Conservation (phyloP, 768 basidiomycete genomes). For the Hortiboletus campestris region DNA sequence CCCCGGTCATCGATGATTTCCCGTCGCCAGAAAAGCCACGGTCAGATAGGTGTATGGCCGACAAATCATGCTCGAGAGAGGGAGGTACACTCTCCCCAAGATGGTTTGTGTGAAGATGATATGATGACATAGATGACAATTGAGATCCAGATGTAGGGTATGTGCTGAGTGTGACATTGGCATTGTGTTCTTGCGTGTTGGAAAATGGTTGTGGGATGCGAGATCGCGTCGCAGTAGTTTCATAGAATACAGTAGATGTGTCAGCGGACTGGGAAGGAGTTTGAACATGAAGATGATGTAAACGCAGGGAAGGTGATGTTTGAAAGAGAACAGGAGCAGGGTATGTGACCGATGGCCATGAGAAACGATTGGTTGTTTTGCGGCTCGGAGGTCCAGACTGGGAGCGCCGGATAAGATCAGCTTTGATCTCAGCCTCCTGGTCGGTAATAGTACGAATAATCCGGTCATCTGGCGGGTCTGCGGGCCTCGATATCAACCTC, state of each 20-base stretch:
- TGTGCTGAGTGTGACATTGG: constrained; percentile 24
- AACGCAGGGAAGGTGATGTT: constrained; percentile 31
- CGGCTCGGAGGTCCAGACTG: constrained; percentile 43
- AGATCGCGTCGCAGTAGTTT: constrained; percentile 46
- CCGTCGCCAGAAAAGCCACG: constrained; percentile 7
- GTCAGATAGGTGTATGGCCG: constrained; percentile 21
- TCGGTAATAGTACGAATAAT: neutral
- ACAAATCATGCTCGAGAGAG: constrained; percentile 25
- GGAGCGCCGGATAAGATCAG: constrained; percentile 42
- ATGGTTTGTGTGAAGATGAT: constrained; percentile 25
- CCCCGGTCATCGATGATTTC: constrained; percentile 1
- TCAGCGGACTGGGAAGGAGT: constrained; percentile 35
- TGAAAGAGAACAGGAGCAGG: constrained; percentile 54
- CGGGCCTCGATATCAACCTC: constrained; percentile 21
- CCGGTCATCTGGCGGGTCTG: constrained; percentile 6
- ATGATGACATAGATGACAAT: constrained; percentile 33
- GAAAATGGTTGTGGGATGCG: constrained; percentile 21
- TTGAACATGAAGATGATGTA: constrained; percentile 34
- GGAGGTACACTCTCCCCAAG: constrained; percentile 5
- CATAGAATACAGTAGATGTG: constrained; percentile 65
- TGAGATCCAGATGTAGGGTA: constrained; percentile 34
- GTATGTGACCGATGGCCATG: constrained; percentile 40
- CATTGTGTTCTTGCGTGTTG: constrained; percentile 20
- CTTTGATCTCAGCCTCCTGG: constrained; percentile 19
- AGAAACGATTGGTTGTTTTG: constrained; percentile 35